Evolutionary conservation across 257 asterid genomes (phyloP), one percentile per base, ranked within the genome.

Genomic region (Datura wrightii): DNA sequence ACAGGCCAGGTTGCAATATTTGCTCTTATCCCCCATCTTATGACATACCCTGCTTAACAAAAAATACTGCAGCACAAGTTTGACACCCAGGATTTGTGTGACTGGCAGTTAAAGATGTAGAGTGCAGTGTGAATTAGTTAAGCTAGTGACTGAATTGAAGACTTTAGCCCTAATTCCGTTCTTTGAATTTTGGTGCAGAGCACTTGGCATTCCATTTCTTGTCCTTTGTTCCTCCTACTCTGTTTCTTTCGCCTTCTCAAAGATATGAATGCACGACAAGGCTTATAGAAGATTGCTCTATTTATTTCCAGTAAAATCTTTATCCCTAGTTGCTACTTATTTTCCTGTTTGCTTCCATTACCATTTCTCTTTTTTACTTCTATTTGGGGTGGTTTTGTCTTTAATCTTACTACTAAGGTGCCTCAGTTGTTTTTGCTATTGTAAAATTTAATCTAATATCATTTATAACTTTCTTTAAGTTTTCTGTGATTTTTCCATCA

Each of bases 401-500:
- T 70, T 13, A 74, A 74, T 72, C 56, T 71, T 46, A 24, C 4
- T 34, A 72, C 54, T 11, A 46, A 72, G 80, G 58, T 48, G 7
- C 31, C 24, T 7, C 3, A 6, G 82, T 34, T 76, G 59, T 76
- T 14, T 76, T 76, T 76, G 24, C 46, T 76, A 76, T 50, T 50
- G 19, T 13, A 76, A 52, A 31, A 76, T 14, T 44, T 52, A 76
- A 10, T 76, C 24, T 6, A n/a, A 34, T 39, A 76, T 50, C 62
- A 50, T 76, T 76, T 50, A 76, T 16, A 39, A 50, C 46, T 76
- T 76, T 5, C 14, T 31, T 48, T 50, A 24, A 76, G 62, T 76
- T 50, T 65, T 86, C 54, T 65, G 19, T 70, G 85, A 53, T 85
- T 63, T 86, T 74, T 69, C 69, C 82, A 50, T 63, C 80, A 63